A percentile compares a stretch with the other conserved stretches of the same genome.
phyloP scores from a whole-genome alignment of 179 eudicot genomes.

The Patellifolia procumbens region DNA sequence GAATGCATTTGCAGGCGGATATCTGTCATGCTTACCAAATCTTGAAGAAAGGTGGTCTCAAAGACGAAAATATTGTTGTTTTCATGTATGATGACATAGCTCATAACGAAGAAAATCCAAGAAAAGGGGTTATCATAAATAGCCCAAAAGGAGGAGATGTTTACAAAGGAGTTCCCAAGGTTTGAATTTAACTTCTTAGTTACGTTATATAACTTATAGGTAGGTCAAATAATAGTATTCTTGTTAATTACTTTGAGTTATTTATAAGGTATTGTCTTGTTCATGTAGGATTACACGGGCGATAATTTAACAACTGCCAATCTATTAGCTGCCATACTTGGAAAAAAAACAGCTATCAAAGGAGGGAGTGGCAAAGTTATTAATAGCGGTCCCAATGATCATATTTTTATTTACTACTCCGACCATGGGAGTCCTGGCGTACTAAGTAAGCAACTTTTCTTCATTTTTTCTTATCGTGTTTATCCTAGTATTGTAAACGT shows the following conservation, averaged over 20 bases:
- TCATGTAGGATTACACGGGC: conserved; percentile 76
- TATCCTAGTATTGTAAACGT: not conserved
- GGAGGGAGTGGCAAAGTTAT: conserved; percentile 93
- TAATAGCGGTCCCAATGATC: conserved; percentile 79
- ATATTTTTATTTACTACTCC: conserved; percentile 68
- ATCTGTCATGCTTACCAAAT: conserved; percentile 83
- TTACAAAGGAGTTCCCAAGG: conserved; percentile 89
- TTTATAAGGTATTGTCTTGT: not conserved
- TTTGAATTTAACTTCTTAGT: conserved; percentile 8
- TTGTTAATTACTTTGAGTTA: not conserved
- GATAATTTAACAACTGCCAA: conserved; percentile 52
- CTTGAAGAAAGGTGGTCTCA: conserved; percentile 69
- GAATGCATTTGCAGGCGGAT: not conserved
- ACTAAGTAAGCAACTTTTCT: conserved; percentile 49
- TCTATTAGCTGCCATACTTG: conserved; percentile 71
- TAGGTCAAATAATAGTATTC: no score
- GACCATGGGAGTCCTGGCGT: conserved; percentile 86
- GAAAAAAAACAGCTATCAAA: conserved; percentile 59
- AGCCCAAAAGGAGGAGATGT: conserved; percentile 73
- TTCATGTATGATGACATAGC: conserved; percentile 92
- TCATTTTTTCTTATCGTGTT: no score
- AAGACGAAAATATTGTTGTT: conserved; percentile 82
- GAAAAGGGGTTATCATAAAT: conserved; percentile 68
- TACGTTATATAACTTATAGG: not conserved
- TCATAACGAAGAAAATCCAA: conserved; percentile 56